Evolutionary conservation across 352 stramenopile species (phyloP).

Genomic region (Phytophthora vignae): DNA sequence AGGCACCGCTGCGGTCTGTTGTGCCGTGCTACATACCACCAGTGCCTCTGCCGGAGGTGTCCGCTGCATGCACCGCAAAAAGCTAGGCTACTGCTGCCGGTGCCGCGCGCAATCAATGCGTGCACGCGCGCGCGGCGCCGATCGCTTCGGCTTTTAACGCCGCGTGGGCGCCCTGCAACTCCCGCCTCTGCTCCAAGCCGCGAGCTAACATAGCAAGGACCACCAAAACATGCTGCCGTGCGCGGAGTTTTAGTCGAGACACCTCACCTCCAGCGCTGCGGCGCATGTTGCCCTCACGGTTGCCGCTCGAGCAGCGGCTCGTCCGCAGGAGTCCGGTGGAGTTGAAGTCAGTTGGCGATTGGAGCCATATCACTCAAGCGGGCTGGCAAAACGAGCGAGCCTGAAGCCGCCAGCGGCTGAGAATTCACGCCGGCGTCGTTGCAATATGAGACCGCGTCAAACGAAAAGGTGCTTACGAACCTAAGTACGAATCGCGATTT

Average conservation of each 20-base stretch:
- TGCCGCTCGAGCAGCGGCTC: slow-evolving; percentile 5
- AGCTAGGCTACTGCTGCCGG: background rate
- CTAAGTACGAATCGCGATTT: too few species aligned
- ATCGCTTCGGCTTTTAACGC: slow-evolving; percentile 18
- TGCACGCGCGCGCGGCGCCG: background rate
- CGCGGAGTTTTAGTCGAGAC: slow-evolving; percentile 10
- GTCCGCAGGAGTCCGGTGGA: slow-evolving; percentile 15
- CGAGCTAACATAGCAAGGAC: slow-evolving; percentile 19
- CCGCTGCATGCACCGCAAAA: background rate
- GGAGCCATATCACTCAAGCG: slow-evolving; percentile 14
- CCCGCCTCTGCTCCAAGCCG: background rate
- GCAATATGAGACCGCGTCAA: too few species aligned
- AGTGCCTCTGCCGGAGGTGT: background rate
- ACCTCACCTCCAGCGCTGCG: slow-evolving; percentile 4
- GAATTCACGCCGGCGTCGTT: background rate
- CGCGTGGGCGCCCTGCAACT: slow-evolving; percentile 1
- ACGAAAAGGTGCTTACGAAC: too few species aligned
- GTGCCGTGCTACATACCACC: background rate
- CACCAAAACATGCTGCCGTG: slow-evolving; percentile 8
- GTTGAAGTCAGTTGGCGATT: slow-evolving; percentile 32
- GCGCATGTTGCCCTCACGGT: background rate
- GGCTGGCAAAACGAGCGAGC: slow-evolving; percentile 1
- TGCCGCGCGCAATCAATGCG: slow-evolving; percentile 2
- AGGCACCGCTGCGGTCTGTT: too few species aligned
- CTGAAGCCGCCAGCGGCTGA: background rate